These are phyloP conservation scores for Rhizopogon vesiculosus DNA, from an alignment of 768 basidiomycete species.

Conservation along the genomic window DNA sequence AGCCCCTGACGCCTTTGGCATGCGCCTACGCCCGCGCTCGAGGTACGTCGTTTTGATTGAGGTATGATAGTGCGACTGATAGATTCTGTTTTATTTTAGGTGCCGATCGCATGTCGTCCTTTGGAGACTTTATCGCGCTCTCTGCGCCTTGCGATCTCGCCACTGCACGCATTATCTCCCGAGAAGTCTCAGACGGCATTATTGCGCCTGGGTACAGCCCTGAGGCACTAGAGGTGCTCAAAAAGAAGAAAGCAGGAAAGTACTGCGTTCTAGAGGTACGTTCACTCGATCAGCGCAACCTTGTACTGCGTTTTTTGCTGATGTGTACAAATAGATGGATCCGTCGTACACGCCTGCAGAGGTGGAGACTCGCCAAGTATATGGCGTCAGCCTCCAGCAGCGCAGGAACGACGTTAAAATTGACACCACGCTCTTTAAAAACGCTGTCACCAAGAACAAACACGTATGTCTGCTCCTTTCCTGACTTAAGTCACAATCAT, in stretches of 20 bases:
- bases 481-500: not conserved
- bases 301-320: too few relatives aligned
- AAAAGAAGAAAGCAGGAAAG: conserved; percentile 97
- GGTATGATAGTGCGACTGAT: not conserved
- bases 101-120: conserved; percentile 99
- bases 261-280: conserved; percentile 93
- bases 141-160: conserved; percentile 90
- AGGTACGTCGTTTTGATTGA: conserved; percentile 40
- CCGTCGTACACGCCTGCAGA: too few relatives aligned
- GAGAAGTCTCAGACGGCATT: conserved; percentile 97
- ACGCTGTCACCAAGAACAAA: conserved; percentile 87
- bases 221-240: conserved; percentile 85
- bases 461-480: conserved; percentile 43
- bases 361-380: conserved; percentile 77
- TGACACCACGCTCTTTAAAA: conserved; percentile 72
- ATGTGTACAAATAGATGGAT: too few relatives aligned
- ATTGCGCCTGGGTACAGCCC: conserved; percentile 90
- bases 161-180: conserved; percentile 84
- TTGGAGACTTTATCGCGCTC: conserved; percentile 97
- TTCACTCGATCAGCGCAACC: not conserved
- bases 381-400: conserved; percentile 87
- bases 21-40: conserved; percentile 94
- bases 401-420: conserved; percentile 88
- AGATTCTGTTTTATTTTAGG: conserved; percentile 37
- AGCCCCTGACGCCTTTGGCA: conserved; percentile 83